Base-by-base conservation (phyloP, 176 grass and related monocot species). In the Carex kokanica region DNA sequence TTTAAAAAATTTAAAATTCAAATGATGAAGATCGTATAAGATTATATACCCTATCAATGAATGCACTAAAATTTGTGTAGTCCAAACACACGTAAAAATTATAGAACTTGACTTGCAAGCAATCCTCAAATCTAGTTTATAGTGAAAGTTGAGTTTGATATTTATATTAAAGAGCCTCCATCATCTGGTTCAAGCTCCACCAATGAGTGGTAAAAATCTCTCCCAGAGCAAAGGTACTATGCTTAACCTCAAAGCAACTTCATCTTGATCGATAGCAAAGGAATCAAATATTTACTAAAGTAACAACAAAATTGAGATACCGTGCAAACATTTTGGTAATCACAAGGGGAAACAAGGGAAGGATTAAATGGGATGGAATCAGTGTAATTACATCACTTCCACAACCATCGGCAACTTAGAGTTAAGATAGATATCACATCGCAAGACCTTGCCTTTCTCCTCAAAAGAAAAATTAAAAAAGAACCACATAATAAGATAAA, bases 381-480 rank as follows among this genome's bases (percentile, higher is more conserved):
- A 54, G 24, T 55, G 49, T 55, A 77, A 71, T 71, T 21, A 71
- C 38, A 71, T 71, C 67, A 75, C 24, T 75, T 29, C 47, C 45
- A 75, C 47, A 54, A 75, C 43, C 71, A 54, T 54, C 51, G 11
- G 73, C 73, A 77, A 81, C 91, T 95, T 91, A 77, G 87, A 87
- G 34, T 91, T 95, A 87, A 98, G 94, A 85, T 89, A 95, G 83
- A 91, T 97, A 61, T 84, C 87, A 92, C 82, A 98, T 98, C 2
- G 24, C 47, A 77, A 77, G 47, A 77, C 47, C 47, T 53, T 17
- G 40, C 47, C 72, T 8, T 16, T 53, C 20, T 21, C 17, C 55
- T 40, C 31, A 4, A 80, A 60, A 80, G 34, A 60, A 80, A 49
- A 41, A 62, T 23, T 38, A 38, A 61, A 62, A 60, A 80, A 38